A percentile compares a stretch with the other conserved stretches of the same genome.
Evolutionary conservation across 1,284 basidiomycete species (phyloP).

Genomic region (Papiliotrema nemorosa): DNA sequence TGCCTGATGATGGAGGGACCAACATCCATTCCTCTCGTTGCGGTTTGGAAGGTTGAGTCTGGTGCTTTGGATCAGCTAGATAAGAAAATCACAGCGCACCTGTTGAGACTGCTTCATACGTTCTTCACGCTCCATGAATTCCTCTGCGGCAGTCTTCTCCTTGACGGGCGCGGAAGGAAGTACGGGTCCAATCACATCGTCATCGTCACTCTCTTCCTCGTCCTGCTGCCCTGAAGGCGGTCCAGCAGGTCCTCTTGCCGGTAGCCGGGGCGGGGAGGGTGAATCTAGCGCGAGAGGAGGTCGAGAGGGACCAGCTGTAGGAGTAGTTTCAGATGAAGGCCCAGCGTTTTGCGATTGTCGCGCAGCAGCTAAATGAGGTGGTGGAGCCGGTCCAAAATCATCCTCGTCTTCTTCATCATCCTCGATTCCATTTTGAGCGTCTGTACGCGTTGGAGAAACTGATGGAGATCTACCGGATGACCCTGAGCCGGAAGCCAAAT

Average conservation of each 20-base stretch:
- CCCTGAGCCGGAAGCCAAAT: not conserved
- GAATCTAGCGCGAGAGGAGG: slow-evolving; percentile 6
- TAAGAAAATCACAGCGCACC: slow-evolving; percentile 46
- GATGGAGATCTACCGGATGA: not conserved
- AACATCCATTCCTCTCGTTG: slow-evolving; percentile 95
- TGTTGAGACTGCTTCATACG: slow-evolving; percentile 63
- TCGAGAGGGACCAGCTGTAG: not conserved
- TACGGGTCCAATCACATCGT: slow-evolving; percentile 31
- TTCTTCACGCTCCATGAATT: slow-evolving; percentile 78
- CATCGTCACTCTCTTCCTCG: slow-evolving; percentile 17
- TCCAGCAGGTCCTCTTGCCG: not conserved
- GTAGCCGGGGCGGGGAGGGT: not conserved
- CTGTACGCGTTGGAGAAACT: not conserved
- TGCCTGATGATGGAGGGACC: slow-evolving; percentile 74
- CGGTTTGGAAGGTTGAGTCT: slow-evolving; percentile 62
- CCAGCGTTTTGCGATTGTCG: not conserved
- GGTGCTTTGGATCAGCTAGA: slow-evolving; percentile 3
- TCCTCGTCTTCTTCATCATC: slow-evolving; percentile 51
- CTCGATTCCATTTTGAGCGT: slow-evolving; percentile 19
- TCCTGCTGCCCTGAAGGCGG: not conserved
- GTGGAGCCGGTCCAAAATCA: slow-evolving; percentile 22
- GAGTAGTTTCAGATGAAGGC: not conserved
- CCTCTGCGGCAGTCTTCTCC: slow-evolving; percentile 60
- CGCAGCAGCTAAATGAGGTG: slow-evolving; percentile 7
- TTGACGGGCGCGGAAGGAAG: slow-evolving; percentile 35